phyloP scores from a whole-genome alignment of 1,139 yeast species.

The Debaryomycetaceae sp. region DNA sequence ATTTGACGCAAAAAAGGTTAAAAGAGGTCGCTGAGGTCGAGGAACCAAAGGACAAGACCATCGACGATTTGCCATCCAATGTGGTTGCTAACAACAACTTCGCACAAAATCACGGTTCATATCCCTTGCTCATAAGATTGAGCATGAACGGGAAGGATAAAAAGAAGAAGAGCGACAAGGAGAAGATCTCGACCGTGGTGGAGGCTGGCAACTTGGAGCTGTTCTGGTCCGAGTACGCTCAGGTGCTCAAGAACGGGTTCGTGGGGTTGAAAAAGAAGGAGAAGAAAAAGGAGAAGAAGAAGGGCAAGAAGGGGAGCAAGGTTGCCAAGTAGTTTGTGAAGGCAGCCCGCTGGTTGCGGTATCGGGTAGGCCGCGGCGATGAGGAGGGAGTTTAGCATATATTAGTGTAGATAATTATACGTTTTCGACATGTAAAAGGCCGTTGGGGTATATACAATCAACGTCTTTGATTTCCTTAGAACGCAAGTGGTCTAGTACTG shows the following conservation, averaged over 20 bases:
- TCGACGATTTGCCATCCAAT: slow-evolving; percentile 36
- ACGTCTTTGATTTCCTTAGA: slow-evolving; percentile 23
- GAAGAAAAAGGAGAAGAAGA: slow-evolving; percentile 52
- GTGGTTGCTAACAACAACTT: slow-evolving; percentile 21
- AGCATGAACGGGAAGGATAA: slow-evolving; percentile 49
- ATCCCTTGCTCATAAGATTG: slow-evolving; percentile 53
- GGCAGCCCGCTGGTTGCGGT: background rate
- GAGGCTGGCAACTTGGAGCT: slow-evolving; percentile 51
- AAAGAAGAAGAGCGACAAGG: slow-evolving; percentile 24
- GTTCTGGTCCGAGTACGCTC: slow-evolving; percentile 70
- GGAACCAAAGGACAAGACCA: slow-evolving; percentile 8
- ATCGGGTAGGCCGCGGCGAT: too few species aligned
- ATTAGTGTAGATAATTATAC: slow-evolving; percentile 4
- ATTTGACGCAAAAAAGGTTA: slow-evolving; percentile 43
- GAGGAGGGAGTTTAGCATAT: background rate
- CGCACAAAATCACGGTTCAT: slow-evolving; percentile 20
- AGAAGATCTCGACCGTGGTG: slow-evolving; percentile 65
- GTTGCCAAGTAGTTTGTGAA: background rate
- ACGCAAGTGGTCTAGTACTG: slow-evolving; percentile 23
- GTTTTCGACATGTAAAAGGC: slow-evolving; percentile 38
- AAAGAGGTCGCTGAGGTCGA: slow-evolving; percentile 21
- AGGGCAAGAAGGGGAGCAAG: slow-evolving; percentile 33
- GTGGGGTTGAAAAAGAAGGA: slow-evolving; percentile 51
- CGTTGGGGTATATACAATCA: slow-evolving; percentile 39
- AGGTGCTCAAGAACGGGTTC: slow-evolving; percentile 55